phyloP scores from a whole-genome alignment of 2,329 filamentous ascomycete species.

The Fusarium temperatum region DNA sequence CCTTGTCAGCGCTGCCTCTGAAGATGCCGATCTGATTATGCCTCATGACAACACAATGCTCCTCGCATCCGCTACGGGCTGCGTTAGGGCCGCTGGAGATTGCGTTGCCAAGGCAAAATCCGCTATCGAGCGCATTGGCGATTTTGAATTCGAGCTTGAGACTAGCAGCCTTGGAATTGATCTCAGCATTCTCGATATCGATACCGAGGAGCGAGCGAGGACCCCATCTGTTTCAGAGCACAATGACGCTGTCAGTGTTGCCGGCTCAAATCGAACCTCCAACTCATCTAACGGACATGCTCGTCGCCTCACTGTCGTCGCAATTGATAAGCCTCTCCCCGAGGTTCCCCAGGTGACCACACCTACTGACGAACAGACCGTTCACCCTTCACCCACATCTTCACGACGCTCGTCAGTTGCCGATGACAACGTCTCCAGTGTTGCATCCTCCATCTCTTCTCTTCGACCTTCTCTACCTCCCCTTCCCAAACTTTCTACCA shows the following conservation, averaged over 20 bases:
- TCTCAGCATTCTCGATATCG: constrained; percentile 58
- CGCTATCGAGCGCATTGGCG: constrained; percentile 87
- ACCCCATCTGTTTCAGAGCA: constrained; percentile 47
- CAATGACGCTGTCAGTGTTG: constrained; percentile 51
- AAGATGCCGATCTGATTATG: constrained; percentile 81
- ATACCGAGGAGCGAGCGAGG: constrained; percentile 46
- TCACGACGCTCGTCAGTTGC: constrained; percentile 56
- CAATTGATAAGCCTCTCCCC: constrained; percentile 74
- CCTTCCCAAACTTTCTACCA: constrained; percentile 66
- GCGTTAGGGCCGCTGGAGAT: constrained; percentile 89
- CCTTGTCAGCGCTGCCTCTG: constrained; percentile 72
- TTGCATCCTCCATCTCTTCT: constrained; percentile 58
- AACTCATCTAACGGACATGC: constrained; percentile 49
- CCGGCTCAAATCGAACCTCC: constrained; percentile 50
- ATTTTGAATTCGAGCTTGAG: constrained; percentile 87
- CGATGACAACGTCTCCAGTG: constrained; percentile 54
- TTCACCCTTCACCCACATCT: constrained; percentile 47
- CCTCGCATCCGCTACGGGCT: constrained; percentile 81
- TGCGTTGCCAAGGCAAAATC: constrained; percentile 87
- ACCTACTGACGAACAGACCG: constrained; percentile 44
- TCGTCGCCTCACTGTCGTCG: constrained; percentile 52
- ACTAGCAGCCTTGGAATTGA: constrained; percentile 64
- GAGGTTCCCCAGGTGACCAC: constrained; percentile 66
- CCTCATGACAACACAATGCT: constrained; percentile 81
- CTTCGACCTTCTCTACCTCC: constrained; percentile 61